Evolutionary conservation across 148 eudicot species (phyloP).

Genomic region (Persicaria tinctoria): DNA sequence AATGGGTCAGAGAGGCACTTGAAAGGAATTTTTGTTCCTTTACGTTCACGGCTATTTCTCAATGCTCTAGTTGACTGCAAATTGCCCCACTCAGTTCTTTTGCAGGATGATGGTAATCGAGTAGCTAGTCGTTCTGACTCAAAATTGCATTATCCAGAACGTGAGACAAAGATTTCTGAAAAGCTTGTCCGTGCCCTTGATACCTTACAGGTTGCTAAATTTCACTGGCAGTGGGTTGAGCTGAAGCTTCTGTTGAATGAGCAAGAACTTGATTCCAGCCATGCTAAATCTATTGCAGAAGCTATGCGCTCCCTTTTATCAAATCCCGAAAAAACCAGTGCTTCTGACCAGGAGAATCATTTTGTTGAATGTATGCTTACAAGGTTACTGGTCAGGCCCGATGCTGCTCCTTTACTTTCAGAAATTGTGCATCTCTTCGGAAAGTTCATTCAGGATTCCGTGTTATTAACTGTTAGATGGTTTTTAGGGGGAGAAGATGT

Average conservation of each 20-base stretch:
- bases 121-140: conserved; percentile 33
- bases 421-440: conserved; percentile 84
- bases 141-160: conserved; percentile 39
- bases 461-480: conserved; percentile 79
- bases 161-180: conserved; percentile 54
- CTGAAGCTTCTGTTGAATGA: conserved; percentile 78
- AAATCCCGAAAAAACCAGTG: conserved; percentile 44
- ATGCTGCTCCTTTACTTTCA: conserved; percentile 81
- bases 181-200: conserved; percentile 71
- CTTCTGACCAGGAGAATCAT: conserved; percentile 73
- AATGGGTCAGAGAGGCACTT: conserved; percentile 51
- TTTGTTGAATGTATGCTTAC: conserved; percentile 70
- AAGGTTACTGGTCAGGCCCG: conserved; percentile 82
- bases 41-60: conserved; percentile 77
- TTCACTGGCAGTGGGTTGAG: conserved; percentile 99
- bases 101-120: conserved; percentile 40
- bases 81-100: conserved; percentile 36
- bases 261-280: conserved; percentile 59
- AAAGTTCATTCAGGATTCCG: conserved; percentile 75
- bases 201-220: conserved; percentile 82
- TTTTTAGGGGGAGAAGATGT: conserved; percentile 75
- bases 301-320: conserved; percentile 62
- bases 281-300: conserved; percentile 53
- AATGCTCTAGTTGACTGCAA: conserved; percentile 80
- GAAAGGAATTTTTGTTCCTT: conserved; percentile 64